phyloP scores from a whole-genome alignment of 2,329 filamentous ascomycete genomes.

The Periglandula ipomoeae region DNA sequence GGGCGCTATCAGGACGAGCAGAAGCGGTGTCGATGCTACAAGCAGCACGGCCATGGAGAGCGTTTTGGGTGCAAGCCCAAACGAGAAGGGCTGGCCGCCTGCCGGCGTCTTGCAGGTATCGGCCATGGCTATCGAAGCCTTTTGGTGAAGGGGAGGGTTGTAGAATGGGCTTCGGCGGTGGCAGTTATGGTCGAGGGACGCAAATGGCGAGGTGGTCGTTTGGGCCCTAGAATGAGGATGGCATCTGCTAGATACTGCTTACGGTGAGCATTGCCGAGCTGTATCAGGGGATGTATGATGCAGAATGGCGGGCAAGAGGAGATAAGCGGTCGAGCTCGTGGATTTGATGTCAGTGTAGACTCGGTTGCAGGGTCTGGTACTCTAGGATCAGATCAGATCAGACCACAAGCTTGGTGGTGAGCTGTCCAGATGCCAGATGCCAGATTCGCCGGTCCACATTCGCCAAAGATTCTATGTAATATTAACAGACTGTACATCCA shows the following conservation, averaged over 20 bases:
- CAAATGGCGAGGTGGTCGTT: neutral
- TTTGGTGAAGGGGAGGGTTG: neutral
- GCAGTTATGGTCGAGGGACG: neutral
- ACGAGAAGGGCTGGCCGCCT: conserved; percentile 16
- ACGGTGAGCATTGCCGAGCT: neutral
- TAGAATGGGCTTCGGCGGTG: neutral
- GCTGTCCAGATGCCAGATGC: neutral
- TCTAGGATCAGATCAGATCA: too few species aligned
- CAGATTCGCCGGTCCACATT: too few species aligned
- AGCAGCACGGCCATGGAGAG: conserved; percentile 17
- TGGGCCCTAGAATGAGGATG: neutral
- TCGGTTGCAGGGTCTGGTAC: too few species aligned
- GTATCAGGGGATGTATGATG: neutral
- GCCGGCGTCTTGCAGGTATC: conserved; percentile 20
- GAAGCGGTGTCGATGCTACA: conserved; percentile 12
- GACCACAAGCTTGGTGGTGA: neutral
- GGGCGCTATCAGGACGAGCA: conserved; percentile 18
- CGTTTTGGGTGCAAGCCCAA: conserved; percentile 20
- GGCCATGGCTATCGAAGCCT: conserved; percentile 12
- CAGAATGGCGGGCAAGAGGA: neutral
- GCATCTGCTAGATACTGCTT: neutral
- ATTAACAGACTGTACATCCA: too few species aligned
- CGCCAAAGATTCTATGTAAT: too few species aligned
- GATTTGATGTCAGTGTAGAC: neutral
- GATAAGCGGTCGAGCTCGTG: neutral